phyloP scores from a whole-genome alignment of 306 rosid genomes.

The Dicorynia guianensis region DNA sequence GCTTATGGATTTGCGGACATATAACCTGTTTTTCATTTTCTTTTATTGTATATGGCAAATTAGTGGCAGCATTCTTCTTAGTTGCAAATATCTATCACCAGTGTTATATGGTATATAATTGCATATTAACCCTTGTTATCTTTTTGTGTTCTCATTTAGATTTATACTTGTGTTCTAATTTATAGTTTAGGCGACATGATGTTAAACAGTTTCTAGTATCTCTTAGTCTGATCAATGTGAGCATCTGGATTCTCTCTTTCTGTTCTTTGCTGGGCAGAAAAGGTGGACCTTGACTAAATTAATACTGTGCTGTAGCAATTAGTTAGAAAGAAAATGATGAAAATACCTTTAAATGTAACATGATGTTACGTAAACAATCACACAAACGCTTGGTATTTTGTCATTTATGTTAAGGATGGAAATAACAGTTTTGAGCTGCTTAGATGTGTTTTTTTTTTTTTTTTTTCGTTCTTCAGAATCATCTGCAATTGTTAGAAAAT shows the following conservation, averaged over 20 bases:
- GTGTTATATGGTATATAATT: not conserved
- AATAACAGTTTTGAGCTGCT: not conserved
- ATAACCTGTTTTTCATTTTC: not conserved
- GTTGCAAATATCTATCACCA: not conserved
- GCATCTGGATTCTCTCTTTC: no score
- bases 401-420: not conserved
- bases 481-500: not conserved
- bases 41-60: not conserved
- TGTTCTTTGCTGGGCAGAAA: not conserved
- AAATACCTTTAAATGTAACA: not conserved
- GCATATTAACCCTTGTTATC: no score
- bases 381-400: not conserved
- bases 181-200: not conserved
- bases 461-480: not conserved
- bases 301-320: no score
- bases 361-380: not conserved
- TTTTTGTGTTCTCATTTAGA: not conserved
- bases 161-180: not conserved
- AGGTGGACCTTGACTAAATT: not conserved
- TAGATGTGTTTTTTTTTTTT: not conserved
- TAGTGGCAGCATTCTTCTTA: not conserved
- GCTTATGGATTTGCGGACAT: not conserved
- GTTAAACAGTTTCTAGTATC: not conserved
- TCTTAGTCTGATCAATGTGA: not conserved
- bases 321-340: not conserved